Evolutionary conservation across 192 early-diverging fungal genomes (phyloP), one percentile per base, ranked within the genome.

Genomic region (Dimargaris cristalligena): DNA sequence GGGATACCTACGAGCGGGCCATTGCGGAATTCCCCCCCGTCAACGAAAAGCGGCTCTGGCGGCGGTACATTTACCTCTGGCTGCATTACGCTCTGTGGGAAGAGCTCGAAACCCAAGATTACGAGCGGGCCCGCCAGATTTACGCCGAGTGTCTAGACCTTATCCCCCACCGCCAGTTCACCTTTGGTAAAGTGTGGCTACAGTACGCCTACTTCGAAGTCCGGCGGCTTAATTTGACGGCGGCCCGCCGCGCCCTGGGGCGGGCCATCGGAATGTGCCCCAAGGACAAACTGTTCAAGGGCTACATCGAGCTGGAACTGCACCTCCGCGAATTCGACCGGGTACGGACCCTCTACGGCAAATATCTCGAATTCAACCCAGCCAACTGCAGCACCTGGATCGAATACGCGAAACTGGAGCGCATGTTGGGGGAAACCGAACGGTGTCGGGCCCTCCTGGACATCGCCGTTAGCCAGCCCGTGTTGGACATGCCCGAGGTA

Each of bases 51-150:
- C 77, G 87, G 47, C 84, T 86, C 45, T 99, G 96, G 96, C 73
- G 93, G 52, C 76, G 94, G 34, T 99, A 99, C 66, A 94, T 99
- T 28, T 99, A 96, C 71, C 62, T 99, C n/a, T 99, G 96, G 96
- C 83, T 99, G 33, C 87, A 86, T 61, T 99, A 97, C 60, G 96
- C 94, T 0, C 75, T 95, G 25, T 99, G 88, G 70, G 96, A 99
- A 71, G 96, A 99, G 65, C 69, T 82, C 26, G 78, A 80, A 6
- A 84, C 83, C 22, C 79, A 83, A 74, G 91, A 97, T 64, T 62
- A 74, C 34, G 86, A 86, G 11, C 72, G 92, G 0, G 80, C 96
- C 2, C 78, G 87, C 14, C 70, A 86, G 46, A 85, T 99, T 23
- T 99, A 97, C 64, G 62, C 75, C 38, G 74, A 83, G 41, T 90